phyloP scores from a whole-genome alignment of 306 rosid genomes.

The Luffa acutangula region DNA sequence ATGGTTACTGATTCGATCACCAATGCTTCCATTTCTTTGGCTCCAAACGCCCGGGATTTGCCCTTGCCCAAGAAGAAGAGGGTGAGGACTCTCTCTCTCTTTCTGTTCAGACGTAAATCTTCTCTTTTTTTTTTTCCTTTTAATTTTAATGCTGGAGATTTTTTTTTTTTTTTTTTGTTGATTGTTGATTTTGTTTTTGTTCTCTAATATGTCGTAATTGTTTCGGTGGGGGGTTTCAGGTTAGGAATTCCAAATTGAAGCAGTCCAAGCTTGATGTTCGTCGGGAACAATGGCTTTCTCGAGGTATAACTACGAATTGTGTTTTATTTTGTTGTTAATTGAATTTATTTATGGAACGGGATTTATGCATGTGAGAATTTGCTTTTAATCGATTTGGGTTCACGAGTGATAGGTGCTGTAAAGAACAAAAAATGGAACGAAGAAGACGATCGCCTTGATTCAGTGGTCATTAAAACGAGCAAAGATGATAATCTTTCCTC shows the following conservation, averaged over 20 bases:
- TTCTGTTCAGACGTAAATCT: not conserved
- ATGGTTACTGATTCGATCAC: slow-evolving; percentile 82
- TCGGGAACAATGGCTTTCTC: slow-evolving; percentile 95
- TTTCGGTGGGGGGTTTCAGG: slow-evolving; percentile 33
- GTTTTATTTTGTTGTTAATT: not conserved
- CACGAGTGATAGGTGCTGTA: slow-evolving; percentile 41
- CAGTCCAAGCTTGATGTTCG: slow-evolving; percentile 94
- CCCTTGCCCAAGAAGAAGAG: slow-evolving; percentile 85
- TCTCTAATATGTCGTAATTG: not conserved
- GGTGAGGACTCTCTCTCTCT: slow-evolving; percentile 33
- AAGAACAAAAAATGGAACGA: slow-evolving; percentile 58
- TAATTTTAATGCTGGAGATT: not conserved
- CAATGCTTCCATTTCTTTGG: slow-evolving; percentile 52
- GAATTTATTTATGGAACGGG: not conserved
- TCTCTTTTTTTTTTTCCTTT: not conserved
- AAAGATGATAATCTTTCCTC: slow-evolving; percentile 29
- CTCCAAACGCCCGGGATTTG: slow-evolving; percentile 51
- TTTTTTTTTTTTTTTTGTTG: not conserved
- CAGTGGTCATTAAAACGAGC: slow-evolving; percentile 15
- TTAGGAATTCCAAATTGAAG: slow-evolving; percentile 92
- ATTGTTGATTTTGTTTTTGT: not conserved
- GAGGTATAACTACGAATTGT: slow-evolving; percentile 35
- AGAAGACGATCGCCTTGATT: slow-evolving; percentile 19
- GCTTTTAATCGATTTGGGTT: slow-evolving; percentile 16
- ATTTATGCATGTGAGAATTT: not conserved